Conservation (phyloP, 257 asterid genomes). For the Avicennia marina region DNA sequence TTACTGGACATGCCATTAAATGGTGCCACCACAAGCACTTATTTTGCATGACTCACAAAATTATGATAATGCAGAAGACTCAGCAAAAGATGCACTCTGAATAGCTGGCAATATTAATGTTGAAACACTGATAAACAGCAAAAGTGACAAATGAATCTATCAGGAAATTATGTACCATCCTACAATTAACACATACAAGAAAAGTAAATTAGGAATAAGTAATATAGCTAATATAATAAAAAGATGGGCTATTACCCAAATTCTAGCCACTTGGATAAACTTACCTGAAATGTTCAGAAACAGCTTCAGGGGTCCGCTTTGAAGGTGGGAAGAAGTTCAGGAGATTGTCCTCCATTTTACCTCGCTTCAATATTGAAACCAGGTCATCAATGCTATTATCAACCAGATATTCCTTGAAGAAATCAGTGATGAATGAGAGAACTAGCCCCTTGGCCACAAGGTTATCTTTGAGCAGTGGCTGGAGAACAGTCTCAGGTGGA, state of each 20-base stretch:
- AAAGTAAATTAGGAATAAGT: too few relatives aligned
- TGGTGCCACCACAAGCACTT: too few relatives aligned
- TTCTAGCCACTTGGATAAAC: conserved; percentile 12
- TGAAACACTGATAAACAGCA: too few relatives aligned
- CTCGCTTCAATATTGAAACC: conserved; percentile 78
- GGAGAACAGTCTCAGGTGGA: conserved; percentile 96
- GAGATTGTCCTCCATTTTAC: conserved; percentile 89
- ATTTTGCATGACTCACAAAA: too few relatives aligned
- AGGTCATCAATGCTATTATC: conserved; percentile 96
- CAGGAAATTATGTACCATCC: too few relatives aligned
- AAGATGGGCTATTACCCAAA: neutral
- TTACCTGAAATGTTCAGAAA: conserved; percentile 92
- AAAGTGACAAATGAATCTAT: too few relatives aligned
- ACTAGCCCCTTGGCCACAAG: conserved; percentile 96
- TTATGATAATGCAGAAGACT: too few relatives aligned
- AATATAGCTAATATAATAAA: too few relatives aligned
- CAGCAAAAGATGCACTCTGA: too few relatives aligned
- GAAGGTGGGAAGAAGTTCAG: conserved; percentile 79
- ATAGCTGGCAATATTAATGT: too few relatives aligned
- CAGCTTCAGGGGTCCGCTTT: conserved; percentile 80
- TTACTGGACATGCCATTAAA: too few relatives aligned
- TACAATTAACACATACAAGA: too few relatives aligned
- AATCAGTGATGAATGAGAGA: conserved; percentile 82
- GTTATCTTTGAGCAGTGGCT: conserved; percentile 93
- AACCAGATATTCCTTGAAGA: conserved; percentile 91